Evolutionary conservation across 768 basidiomycete genomes (phyloP), one percentile per base, ranked within the genome.

Genomic region (Dendrothele bispora): DNA sequence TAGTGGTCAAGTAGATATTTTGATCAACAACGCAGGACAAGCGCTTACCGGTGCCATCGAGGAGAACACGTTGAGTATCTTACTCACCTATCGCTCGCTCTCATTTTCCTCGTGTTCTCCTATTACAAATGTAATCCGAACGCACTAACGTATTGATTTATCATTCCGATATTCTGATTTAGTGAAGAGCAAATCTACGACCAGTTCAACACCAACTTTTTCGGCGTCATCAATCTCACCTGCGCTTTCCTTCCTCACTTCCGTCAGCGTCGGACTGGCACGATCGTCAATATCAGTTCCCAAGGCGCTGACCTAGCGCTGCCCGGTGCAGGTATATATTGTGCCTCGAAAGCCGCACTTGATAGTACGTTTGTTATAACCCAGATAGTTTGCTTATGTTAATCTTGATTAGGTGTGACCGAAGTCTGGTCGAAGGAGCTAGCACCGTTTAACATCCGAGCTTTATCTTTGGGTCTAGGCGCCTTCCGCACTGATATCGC

Each of bases 211-310:
- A 58, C 59, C 11, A 66, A 66, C 51, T 56, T 65, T 25, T 55
- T 61, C 43, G 62, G 62, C 12, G 59, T 61, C 2, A 52, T 66
- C 34, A 52, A 56, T 46, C 46, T 59, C 5, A 59, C 60, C 7
- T 52, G 55, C 43, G 50, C 49, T 1, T 58, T 67, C 51, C 43
- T 68, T 7, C 67, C 67, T 1, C 58, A 67, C 26, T 53, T 66
- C 22, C 52, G 55, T 6, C 26, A 11, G 14, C 45, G 54, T 3
- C 39, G 22, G 17, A 26, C 43, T 3, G 56, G 56, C 4, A 57
- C 53, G 12, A 46, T 57, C 39, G 51, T 57, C 3, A 57, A 57
- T 25, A 52, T 57, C 29, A 52, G 53, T 39, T 57, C 56, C 14
- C 44, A 47, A 25, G 56, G 48, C 2, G n/a, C 47, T 3, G 28